Evolutionary conservation across 345 rosid genomes (phyloP).

Genomic region (Gossypium stocksii): DNA sequence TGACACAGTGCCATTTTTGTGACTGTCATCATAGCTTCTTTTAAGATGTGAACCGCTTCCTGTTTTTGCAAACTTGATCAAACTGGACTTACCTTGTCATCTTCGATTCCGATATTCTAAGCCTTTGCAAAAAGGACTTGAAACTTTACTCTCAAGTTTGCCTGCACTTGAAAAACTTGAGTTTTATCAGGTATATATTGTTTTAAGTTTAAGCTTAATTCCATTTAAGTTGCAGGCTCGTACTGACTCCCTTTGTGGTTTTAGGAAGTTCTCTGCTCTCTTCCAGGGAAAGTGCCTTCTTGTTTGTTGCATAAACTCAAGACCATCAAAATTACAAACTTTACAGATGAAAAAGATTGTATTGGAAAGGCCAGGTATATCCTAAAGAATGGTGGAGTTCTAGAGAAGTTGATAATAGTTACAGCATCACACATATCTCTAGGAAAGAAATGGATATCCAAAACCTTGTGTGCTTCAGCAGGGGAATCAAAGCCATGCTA

Average conservation of each 20-base stretch:
- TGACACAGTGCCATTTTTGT: not conserved
- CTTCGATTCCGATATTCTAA: not conserved
- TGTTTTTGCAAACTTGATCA: not conserved
- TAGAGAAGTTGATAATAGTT: not conserved
- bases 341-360: not conserved
- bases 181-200: not conserved
- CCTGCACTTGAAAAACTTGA: not conserved
- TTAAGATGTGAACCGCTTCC: not conserved
- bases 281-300: not conserved
- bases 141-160: not conserved
- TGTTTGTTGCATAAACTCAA: not conserved
- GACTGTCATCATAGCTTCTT: not conserved
- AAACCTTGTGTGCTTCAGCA: not conserved
- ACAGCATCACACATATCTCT: not conserved
- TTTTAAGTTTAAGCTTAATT: not conserved
- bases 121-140: not conserved
- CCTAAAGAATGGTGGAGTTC: not conserved
- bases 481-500: not conserved
- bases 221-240: not conserved
- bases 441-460: not conserved
- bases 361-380: not conserved
- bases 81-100: not conserved
- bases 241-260: not conserved
- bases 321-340: not conserved
- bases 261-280: not conserved